Evolutionary conservation across 2,329 filamentous ascomycete genomes (phyloP).

Genomic region (Geoglossum cookeanum): DNA sequence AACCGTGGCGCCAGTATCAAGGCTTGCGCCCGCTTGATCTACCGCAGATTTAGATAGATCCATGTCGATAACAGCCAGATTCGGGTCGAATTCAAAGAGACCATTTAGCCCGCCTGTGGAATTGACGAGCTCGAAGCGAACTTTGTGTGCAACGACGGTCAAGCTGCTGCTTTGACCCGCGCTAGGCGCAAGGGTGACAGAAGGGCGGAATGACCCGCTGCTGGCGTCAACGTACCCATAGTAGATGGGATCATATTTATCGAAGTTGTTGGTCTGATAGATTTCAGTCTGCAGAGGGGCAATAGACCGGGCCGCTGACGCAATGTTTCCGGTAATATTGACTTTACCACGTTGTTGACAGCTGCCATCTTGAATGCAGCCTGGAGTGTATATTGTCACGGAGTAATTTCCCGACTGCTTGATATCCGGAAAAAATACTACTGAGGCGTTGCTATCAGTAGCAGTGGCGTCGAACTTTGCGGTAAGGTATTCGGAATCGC

Average conservation of each 20-base stretch:
- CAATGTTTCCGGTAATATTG: conserved; percentile 58
- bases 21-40: conserved; percentile 52
- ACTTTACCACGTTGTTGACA: conserved; percentile 63
- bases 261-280: conserved; percentile 84
- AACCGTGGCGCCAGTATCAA: conserved; percentile 49
- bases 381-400: conserved; percentile 80
- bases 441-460: conserved; percentile 36
- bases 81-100: conserved; percentile 72
- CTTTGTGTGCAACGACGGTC: conserved; percentile 73
- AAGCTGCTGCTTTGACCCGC: conserved; percentile 42
- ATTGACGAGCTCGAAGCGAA: conserved; percentile 57
- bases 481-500: conserved; percentile 58
- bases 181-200: conserved; percentile 56
- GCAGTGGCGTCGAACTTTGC: conserved; percentile 40
- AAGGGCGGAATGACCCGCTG: conserved; percentile 54
- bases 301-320: conserved; percentile 25
- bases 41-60: conserved; percentile 56
- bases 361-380: conserved; percentile 61
- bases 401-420: conserved; percentile 81
- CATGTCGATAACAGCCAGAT: conserved; percentile 34
- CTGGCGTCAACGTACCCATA: conserved; percentile 66
- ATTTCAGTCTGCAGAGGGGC: conserved; percentile 40
- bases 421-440: conserved; percentile 71
- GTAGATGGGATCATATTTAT: conserved; percentile 92
- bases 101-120: conserved; percentile 72